A percentile compares a stretch with the other conserved stretches of the same genome.
These are phyloP conservation scores for Gypsophila paniculata DNA, from an alignment of 179 eudicot genomes.

Conservation along the genomic window DNA sequence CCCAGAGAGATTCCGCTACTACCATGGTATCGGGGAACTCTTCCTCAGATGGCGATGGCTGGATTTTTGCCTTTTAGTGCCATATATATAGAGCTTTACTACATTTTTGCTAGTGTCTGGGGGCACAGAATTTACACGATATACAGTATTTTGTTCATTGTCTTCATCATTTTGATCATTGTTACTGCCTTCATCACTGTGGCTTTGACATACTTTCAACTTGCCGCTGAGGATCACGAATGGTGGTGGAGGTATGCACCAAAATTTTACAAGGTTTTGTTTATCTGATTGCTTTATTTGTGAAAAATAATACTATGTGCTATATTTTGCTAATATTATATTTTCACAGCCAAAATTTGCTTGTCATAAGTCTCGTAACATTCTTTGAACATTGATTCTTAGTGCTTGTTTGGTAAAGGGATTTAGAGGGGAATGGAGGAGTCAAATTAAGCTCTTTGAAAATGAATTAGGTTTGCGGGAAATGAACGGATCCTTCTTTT, in stretches of 20 bases:
- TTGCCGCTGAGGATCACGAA: conserved; percentile 44
- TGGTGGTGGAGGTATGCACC: conserved; percentile 47
- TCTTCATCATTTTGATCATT: conserved; percentile 38
- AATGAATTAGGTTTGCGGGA: too few species aligned
- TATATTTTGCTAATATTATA: too few species aligned
- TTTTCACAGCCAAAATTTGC: neutral
- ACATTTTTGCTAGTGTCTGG: conserved; percentile 46
- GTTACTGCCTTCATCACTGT: conserved; percentile 44
- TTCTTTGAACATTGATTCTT: neutral
- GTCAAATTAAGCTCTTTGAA: too few species aligned
- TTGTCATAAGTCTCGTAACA: neutral
- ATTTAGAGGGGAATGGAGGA: too few species aligned
- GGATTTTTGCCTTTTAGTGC: conserved; percentile 45
- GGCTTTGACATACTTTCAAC: conserved; percentile 43
- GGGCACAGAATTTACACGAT: conserved; percentile 45
- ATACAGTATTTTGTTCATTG: conserved; percentile 42
- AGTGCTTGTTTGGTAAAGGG: neutral
- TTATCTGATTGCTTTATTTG: neutral
- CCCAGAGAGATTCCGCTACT: conserved; percentile 40
- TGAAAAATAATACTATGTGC: neutral
- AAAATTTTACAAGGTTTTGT: neutral
- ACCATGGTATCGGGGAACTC: conserved; percentile 36
- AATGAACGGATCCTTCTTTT: too few species aligned
- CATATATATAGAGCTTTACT: conserved; percentile 39
- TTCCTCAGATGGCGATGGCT: conserved; percentile 48